phyloP scores from a whole-genome alignment of 306 rosid genomes.

The Begonia peltatifolia region DNA sequence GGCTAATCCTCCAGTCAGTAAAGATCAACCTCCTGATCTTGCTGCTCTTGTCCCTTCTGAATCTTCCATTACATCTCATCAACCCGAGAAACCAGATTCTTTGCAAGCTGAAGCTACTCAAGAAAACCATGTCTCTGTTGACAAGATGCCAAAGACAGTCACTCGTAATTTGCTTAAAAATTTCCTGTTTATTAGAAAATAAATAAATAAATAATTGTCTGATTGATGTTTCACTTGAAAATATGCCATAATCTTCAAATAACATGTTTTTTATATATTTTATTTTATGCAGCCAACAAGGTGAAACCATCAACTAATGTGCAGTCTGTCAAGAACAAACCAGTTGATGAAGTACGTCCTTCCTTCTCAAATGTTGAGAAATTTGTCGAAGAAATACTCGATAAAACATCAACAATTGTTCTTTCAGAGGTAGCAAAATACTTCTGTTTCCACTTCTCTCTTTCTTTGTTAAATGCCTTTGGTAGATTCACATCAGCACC shows the following conservation, averaged over 20 bases:
- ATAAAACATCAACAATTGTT: slow-evolving; percentile 49
- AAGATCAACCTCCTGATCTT: slow-evolving; percentile 96
- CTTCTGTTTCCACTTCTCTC: slow-evolving; percentile 6
- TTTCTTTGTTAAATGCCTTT: background rate
- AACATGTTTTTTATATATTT: slow-evolving; percentile 5
- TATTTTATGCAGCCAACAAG: slow-evolving; percentile 27
- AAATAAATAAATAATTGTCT: background rate
- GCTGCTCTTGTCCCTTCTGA: slow-evolving; percentile 60
- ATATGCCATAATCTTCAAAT: background rate
- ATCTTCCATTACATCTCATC: slow-evolving; percentile 32
- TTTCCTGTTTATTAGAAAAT: no score
- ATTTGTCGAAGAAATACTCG: slow-evolving; percentile 61
- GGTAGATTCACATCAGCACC: slow-evolving; percentile 10
- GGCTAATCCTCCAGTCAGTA: slow-evolving; percentile 83
- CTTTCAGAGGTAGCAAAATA: slow-evolving; percentile 49
- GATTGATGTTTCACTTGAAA: no score
- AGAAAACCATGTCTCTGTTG: slow-evolving; percentile 23
- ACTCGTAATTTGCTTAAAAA: slow-evolving; percentile 24
- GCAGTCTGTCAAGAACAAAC: slow-evolving; percentile 34
- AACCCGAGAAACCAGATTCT: slow-evolving; percentile 41
- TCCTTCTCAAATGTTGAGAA: slow-evolving; percentile 49
- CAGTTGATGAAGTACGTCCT: slow-evolving; percentile 18
- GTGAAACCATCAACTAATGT: slow-evolving; percentile 25
- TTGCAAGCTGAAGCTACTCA: slow-evolving; percentile 18
- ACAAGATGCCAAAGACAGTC: slow-evolving; percentile 16